Evolutionary conservation across 2,329 filamentous ascomycete species (phyloP), one percentile per base, ranked within the genome.

Genomic region (Emergomyces africanus): DNA sequence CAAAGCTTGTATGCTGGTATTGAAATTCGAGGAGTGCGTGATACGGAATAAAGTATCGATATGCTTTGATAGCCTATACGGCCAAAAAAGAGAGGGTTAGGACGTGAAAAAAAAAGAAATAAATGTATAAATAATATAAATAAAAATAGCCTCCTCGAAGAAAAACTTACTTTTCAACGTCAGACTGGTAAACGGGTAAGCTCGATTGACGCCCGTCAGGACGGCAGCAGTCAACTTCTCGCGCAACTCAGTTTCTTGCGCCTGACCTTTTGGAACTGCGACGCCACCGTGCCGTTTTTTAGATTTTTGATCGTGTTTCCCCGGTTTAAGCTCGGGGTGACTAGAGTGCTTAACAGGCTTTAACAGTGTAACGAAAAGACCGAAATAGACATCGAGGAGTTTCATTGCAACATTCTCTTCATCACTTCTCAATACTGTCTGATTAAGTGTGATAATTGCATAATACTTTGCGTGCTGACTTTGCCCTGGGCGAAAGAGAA

Each of bases 11-110:
- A 99, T 89, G 70, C 90, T 94, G 0, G 94, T 99, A 75, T 97
- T 99, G 81, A 99, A 97, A 73, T 99, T 99, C 59, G 92, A 90
- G 0, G 92, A 97, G 74, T 99, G 94, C 0, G 94, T 95, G 67
- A 99, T 94, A 67, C 85, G 86, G 81, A 96, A 99, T 30, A 99
- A 81, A 2, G 92, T 96, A 70, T 97, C 88, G 60, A 99, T 83
- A 69, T 99, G 92, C 60, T 86, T 85, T 68, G 95, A 89, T 64
- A 97, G 83, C 28, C 85, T 88, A 63, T 35, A 12, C 5, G 48
- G 60, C 33, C 41, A 23, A 58, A 53, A 60, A 35, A 42, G 5
- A 58, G 57, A 69, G 67, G 67, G 66, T 68, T 65, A 64, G 50
- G 53, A 30, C 30, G n/a, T 30, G 30, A 30, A 30, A 30, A n/a